These are phyloP conservation scores for Citrus medica DNA, from an alignment of 345 rosid genomes.

Conservation along the genomic window DNA sequence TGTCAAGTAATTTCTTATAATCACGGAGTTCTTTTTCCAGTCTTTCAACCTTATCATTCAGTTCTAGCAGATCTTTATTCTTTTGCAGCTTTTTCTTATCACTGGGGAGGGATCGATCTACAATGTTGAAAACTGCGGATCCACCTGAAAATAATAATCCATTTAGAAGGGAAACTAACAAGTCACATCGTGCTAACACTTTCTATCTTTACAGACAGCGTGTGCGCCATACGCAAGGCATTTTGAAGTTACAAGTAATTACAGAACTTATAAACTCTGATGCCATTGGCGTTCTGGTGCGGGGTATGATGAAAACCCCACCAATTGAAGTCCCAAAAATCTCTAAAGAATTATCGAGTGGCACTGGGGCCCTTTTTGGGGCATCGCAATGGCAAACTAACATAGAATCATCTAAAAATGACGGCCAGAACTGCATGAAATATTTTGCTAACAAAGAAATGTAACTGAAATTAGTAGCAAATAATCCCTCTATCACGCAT, in stretches of 20 bases:
- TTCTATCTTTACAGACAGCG: neutral
- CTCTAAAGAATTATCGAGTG: neutral
- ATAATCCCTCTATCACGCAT: neutral
- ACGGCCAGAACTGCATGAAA: neutral
- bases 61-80: neutral
- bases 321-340: neutral
- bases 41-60: slow-evolving; percentile 8
- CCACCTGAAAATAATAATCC: slow-evolving; percentile 12
- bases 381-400: neutral
- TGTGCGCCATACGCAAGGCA: neutral
- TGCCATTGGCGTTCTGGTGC: neutral
- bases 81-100: slow-evolving; percentile 4
- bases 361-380: neutral
- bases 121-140: slow-evolving; percentile 1
- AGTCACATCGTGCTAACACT: neutral
- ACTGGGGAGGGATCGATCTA: neutral
- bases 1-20: neutral
- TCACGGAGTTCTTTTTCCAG: slow-evolving; percentile 17
- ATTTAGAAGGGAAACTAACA: neutral
- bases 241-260: neutral
- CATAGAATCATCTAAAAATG: neutral
- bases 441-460: neutral
- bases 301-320: neutral
- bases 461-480: neutral
- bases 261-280: neutral